Base-by-base conservation (phyloP, 140 eudicot genomes). In the Cichorium intybus region DNA sequence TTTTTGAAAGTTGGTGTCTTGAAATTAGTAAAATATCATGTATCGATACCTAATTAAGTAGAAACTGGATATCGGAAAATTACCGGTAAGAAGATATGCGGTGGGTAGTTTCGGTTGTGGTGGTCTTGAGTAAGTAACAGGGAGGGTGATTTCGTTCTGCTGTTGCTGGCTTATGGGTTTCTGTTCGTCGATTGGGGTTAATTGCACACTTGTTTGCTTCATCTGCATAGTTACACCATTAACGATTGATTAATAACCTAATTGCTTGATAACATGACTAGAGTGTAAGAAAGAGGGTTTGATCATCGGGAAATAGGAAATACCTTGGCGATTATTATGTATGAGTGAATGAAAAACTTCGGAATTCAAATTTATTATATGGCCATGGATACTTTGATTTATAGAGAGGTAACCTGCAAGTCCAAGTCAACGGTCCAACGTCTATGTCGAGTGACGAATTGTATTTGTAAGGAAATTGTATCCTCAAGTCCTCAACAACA, bases 131-230 rank as follows among this genome's bases (percentile, higher is more conserved):
- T 29, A 60, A 31, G 46, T 12, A 17, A 60, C 26, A 0, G 68
- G 73, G 10, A 74, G 54, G 55, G 24, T 34, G 62, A 65, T 60
- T 26, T 74, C 47, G 14, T 48, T 54, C 4, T 62, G 35, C 37
- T 72, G 77, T 10, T 61, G 23, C 28, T 29, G 70, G 64, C n/a
- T 62, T 72, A 72, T 24, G 4, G 59, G 50, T 7, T 20, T 74
- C n/a, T 74, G 29, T 23, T 73, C 79, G 41, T 66, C 74, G 43
- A 74, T 74, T 49, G 79, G 20, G 26, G 27, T 2, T 34, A 74
- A 74, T 9, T 48, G 79, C n/a, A 34, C 48, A 37, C 57, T 50
- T 66, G 52, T 33, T 39, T 66, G 79, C 52, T 47, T 57, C 73
- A 31, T 73, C 73, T 72, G 39, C 27, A 41, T 28, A 55, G 20